phyloP scores from a whole-genome alignment of 75 land plant genomes.

The Adiantum capillusveneris region DNA sequence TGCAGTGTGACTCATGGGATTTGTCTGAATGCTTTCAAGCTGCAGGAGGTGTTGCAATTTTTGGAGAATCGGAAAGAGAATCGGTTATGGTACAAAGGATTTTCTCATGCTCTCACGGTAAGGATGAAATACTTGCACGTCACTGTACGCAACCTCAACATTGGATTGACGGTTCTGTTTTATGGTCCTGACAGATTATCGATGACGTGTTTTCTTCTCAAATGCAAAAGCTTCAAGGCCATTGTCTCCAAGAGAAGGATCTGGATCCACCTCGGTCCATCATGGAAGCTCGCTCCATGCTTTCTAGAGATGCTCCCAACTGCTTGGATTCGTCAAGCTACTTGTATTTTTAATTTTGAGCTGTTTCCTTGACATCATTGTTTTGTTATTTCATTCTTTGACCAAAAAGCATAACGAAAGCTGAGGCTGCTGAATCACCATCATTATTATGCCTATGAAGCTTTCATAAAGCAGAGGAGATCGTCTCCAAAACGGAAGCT shows the following conservation, averaged over 20 bases:
- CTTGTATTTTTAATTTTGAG: slow-evolving; percentile 26
- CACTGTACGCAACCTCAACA: too few relatives aligned
- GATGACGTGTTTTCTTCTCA: slow-evolving; percentile 70
- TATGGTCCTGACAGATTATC: slow-evolving; percentile 38
- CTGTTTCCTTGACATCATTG: too few relatives aligned
- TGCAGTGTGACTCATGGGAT: too few relatives aligned
- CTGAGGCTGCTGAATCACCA: too few relatives aligned
- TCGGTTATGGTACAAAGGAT: slow-evolving; percentile 74
- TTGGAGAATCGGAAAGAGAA: slow-evolving; percentile 80
- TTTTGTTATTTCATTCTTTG: too few relatives aligned
- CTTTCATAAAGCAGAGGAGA: too few relatives aligned
- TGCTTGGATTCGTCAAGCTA: slow-evolving; percentile 47
- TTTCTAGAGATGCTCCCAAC: slow-evolving; percentile 49
- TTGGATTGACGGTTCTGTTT: too few relatives aligned
- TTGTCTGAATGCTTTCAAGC: too few relatives aligned
- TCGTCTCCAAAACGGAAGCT: too few relatives aligned
- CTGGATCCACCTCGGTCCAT: slow-evolving; percentile 60
- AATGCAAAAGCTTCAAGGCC: slow-evolving; percentile 61
- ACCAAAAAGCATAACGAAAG: too few relatives aligned
- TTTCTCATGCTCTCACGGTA: slow-evolving; percentile 65
- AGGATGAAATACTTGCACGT: too few relatives aligned
- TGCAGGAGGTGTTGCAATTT: slow-evolving; percentile 78
- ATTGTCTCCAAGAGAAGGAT: slow-evolving; percentile 52
- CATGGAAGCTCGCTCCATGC: slow-evolving; percentile 66
- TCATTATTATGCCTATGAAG: too few relatives aligned